Conservation (phyloP, 1,284 basidiomycete genomes). For the Sphagnurus paluster region DNA sequence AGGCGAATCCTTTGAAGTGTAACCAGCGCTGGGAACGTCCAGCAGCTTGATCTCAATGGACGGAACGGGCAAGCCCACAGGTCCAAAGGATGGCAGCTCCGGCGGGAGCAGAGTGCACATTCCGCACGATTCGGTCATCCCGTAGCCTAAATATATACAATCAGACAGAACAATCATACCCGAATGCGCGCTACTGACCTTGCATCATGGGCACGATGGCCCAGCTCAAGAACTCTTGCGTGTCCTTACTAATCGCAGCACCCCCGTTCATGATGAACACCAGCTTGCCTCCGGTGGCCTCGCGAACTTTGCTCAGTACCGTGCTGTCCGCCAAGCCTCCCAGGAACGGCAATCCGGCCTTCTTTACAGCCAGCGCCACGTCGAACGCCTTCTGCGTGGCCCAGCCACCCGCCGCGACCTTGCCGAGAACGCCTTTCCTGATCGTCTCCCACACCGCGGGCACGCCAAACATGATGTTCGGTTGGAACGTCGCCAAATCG, state of each 20-base stretch:
- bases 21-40: slow-evolving; percentile 81
- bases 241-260: slow-evolving; percentile 80
- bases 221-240: slow-evolving; percentile 85
- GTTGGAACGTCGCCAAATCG: slow-evolving; percentile 81
- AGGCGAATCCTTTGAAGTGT: slow-evolving; percentile 57
- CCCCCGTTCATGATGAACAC: slow-evolving; percentile 82
- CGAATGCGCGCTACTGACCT: slow-evolving; percentile 56
- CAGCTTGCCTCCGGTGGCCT: slow-evolving; percentile 84
- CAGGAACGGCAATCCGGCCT: slow-evolving; percentile 64
- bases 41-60: slow-evolving; percentile 86
- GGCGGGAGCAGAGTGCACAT: slow-evolving; percentile 83
- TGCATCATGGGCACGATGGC: slow-evolving; percentile 83
- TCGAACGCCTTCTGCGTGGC: slow-evolving; percentile 74
- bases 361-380: slow-evolving; percentile 66
- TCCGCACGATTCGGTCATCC: slow-evolving; percentile 90
- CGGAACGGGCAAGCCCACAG: slow-evolving; percentile 83
- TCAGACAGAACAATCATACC: neutral
- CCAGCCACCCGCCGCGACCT: slow-evolving; percentile 65
- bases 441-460: slow-evolving; percentile 90
- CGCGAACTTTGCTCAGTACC: slow-evolving; percentile 74
- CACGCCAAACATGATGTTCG: slow-evolving; percentile 87
- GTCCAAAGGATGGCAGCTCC: slow-evolving; percentile 69
- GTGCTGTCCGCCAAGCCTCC: slow-evolving; percentile 68
- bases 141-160: slow-evolving; percentile 62
- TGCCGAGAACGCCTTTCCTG: slow-evolving; percentile 84